Conservation (phyloP, 495 filamentous ascomycete species). For the Penicillium longicatenatum region DNA sequence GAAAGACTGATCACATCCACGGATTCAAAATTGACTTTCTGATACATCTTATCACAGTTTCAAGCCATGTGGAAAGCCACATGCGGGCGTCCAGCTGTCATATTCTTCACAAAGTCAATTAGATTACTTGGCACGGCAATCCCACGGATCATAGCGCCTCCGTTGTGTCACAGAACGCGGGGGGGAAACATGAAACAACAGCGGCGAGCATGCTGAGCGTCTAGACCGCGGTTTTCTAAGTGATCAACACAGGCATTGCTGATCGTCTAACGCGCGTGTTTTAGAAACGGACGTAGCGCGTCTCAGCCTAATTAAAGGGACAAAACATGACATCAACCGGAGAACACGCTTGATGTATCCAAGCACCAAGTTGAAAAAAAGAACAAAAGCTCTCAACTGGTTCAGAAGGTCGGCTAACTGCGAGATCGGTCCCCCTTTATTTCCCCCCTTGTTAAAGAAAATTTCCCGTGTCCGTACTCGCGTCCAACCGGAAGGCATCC, state of each 20-base stretch:
- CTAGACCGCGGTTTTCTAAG: slow-evolving; percentile 12
- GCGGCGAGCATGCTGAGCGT: neutral
- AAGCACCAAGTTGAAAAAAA: neutral
- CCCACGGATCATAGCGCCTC: slow-evolving; percentile 9
- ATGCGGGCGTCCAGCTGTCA: slow-evolving; percentile 21
- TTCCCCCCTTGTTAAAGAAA: neutral
- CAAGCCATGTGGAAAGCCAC: neutral
- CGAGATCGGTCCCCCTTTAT: neutral
- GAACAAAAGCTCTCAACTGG: neutral
- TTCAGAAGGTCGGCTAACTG: neutral
- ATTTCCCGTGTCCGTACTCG: neutral
- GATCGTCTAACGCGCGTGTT: slow-evolving; percentile 27
- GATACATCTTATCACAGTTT: slow-evolving; percentile 8
- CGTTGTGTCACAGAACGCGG: slow-evolving; percentile 11
- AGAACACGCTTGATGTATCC: neutral
- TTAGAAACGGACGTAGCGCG: slow-evolving; percentile 14
- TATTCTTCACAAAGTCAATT: slow-evolving; percentile 19
- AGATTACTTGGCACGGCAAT: slow-evolving; percentile 9
- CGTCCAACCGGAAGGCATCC: slow-evolving; percentile 10
- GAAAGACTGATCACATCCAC: neutral
- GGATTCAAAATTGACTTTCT: neutral
- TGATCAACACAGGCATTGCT: slow-evolving; percentile 19
- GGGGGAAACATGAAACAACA: neutral
- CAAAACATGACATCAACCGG: slow-evolving; percentile 1
- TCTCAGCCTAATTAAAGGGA: slow-evolving; percentile 18